Evolutionary conservation across 768 basidiomycete genomes (phyloP), one percentile per base, ranked within the genome.

Genomic region (Lepiota venenata): DNA sequence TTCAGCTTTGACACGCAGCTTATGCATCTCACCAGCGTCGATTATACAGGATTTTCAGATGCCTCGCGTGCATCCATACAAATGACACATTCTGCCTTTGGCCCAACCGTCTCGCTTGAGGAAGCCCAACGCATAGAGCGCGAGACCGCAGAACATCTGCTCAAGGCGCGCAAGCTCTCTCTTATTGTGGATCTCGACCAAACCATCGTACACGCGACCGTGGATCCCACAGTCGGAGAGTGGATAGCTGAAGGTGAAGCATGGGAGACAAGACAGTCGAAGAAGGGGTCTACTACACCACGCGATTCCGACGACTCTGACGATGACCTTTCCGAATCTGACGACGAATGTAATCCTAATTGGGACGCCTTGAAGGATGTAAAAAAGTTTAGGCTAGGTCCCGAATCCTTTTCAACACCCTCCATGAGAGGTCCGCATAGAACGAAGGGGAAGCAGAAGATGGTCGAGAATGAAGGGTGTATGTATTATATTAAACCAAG

Each of bases 101-200:
- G 92, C 0, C 93, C 96, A 1, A 90, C 90, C 22, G 94, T 98
- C 39, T 95, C 94, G 1, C 74, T 92, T 52, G 89, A 92, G 61
- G 94, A 98, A 74, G 97, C 97, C 0, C 85, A 88, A 61, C 82
- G 89, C 37, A 86, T 98, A 57, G 94, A 96, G 66, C 78, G 79
- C 37, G 87, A 93, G 64, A 91, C 88, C 2, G 87, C 92, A 1
- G 74, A 86, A 1, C 86, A 85, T 60, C 82, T 99, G 35, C 79
- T 92, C 63, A 77, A 80, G 52, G 74, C 81, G 4, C 81, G 85
- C 50, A 93, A 86, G 67, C 84, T 99, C 29, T 93, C 91, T 32
- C 85, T 99, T 47, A 98, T 99, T 60, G 96, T 99, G 62, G 97
- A 99, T 75, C 82, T 99, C 32, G 97, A 99, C 72, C 97, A 99